Evolutionary conservation across 495 filamentous ascomycete species (phyloP).

Genomic region (Trichoderma virens): DNA sequence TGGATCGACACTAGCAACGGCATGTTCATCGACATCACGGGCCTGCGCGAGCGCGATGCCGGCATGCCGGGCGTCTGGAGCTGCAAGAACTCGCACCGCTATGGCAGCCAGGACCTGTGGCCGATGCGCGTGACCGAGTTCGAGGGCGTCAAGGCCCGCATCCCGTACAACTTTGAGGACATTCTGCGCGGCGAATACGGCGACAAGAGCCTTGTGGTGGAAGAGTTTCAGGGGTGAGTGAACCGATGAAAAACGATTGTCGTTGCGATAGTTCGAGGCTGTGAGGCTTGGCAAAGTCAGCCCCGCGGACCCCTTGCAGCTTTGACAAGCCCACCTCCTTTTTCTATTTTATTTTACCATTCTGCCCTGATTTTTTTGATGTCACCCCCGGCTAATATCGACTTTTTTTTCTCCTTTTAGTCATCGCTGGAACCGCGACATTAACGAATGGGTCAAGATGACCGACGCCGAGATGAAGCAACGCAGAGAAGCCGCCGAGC

Average conservation of each 20-base stretch:
- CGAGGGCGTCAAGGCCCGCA: conserved; percentile 64
- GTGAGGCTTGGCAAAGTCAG: no score
- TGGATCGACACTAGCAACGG: conserved; percentile 76
- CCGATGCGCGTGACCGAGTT: conserved; percentile 71
- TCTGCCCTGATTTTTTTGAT: not conserved
- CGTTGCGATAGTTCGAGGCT: no score
- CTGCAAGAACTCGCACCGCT: conserved; percentile 77
- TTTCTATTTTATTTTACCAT: not conserved
- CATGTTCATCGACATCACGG: conserved; percentile 86
- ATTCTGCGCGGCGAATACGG: conserved; percentile 74
- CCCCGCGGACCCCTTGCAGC: no score
- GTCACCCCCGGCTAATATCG: not conserved
- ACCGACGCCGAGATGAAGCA: conserved; percentile 11
- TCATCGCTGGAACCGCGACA: conserved; percentile 37
- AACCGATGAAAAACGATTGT: not conserved
- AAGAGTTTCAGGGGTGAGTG: conserved; percentile 56
- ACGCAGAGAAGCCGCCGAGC: not conserved
- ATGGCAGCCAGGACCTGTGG: conserved; percentile 63
- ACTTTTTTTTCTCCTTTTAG: conserved; percentile 22
- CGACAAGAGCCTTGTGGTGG: conserved; percentile 51
- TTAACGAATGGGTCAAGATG: conserved; percentile 43
- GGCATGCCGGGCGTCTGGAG: conserved; percentile 59
- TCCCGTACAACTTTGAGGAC: conserved; percentile 68
- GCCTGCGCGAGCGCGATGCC: conserved; percentile 59
- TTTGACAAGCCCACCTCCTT: not conserved